Conservation (phyloP, 2,329 filamentous ascomycete genomes). For the Botrytis aclada region DNA sequence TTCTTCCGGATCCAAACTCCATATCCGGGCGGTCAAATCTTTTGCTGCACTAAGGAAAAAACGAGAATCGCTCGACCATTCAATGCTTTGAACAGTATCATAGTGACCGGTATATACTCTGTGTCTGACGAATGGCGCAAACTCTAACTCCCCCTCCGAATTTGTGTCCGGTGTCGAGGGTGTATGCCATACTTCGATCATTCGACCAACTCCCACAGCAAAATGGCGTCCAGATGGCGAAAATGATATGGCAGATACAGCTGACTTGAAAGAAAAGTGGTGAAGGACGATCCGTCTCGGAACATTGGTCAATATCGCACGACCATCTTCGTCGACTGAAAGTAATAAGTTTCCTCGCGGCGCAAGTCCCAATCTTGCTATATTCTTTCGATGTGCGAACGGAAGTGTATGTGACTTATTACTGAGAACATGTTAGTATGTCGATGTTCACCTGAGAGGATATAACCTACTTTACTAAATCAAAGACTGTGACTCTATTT, state of each 20-base stretch:
- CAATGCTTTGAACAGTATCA: constrained; percentile 78
- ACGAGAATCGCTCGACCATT: constrained; percentile 94
- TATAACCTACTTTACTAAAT: constrained; percentile 76
- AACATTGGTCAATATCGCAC: constrained; percentile 89
- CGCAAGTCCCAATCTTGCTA: constrained; percentile 80
- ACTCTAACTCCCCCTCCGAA: constrained; percentile 79
- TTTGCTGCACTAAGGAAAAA: constrained; percentile 93
- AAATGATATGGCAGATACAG: constrained; percentile 80
- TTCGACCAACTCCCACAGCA: constrained; percentile 80
- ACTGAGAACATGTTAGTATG: constrained; percentile 42
- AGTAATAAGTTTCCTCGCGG: constrained; percentile 89
- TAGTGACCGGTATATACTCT: constrained; percentile 85
- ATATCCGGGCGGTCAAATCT: constrained; percentile 89
- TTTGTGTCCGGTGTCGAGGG: constrained; percentile 83
- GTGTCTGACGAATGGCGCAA: constrained; percentile 89
- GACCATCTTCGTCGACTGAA: constrained; percentile 90
- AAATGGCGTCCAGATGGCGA: constrained; percentile 90
- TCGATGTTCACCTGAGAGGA: background rate
- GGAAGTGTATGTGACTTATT: constrained; percentile 85
- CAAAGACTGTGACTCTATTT: constrained; percentile 93
- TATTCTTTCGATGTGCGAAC: constrained; percentile 93
- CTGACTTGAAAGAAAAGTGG: constrained; percentile 89
- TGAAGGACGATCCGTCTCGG: constrained; percentile 82
- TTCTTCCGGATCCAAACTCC: constrained; percentile 85
- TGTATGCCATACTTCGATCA: constrained; percentile 94